These are phyloP conservation scores for Magnolia kwangsiensis DNA, from an alignment of 164 flowering plant genomes.

Conservation along the genomic window DNA sequence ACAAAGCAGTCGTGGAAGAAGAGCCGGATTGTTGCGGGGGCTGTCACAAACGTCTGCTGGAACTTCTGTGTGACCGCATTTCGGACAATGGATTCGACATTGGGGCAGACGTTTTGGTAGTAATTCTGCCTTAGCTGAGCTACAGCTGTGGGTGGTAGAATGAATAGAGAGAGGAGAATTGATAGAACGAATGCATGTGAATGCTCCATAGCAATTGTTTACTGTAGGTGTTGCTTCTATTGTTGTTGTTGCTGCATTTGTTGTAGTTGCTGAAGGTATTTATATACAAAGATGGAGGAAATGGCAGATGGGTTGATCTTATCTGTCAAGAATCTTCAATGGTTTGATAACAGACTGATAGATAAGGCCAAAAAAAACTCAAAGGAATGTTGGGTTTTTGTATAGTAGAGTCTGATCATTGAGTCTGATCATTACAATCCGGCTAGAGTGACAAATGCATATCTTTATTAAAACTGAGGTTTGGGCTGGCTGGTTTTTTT, in stretches of 20 bases:
- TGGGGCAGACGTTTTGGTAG: constrained; percentile 31
- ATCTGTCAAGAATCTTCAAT: constrained; percentile 21
- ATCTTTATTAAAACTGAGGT: background rate
- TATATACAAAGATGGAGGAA: constrained; percentile 2
- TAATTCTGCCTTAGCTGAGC: constrained; percentile 33
- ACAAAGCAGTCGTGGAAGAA: constrained; percentile 47
- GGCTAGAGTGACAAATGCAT: background rate
- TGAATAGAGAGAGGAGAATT: constrained; percentile 14
- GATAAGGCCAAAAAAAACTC: background rate
- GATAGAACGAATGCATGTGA: constrained; percentile 6
- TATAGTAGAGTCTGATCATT: background rate
- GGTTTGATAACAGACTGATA: background rate
- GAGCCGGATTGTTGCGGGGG: constrained; percentile 40
- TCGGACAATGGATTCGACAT: constrained; percentile 32
- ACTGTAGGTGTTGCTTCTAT: background rate
- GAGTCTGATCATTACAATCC: background rate
- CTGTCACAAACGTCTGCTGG: constrained; percentile 36
- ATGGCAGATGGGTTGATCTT: constrained; percentile 7
- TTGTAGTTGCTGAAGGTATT: background rate
- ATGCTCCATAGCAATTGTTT: constrained; percentile 13
- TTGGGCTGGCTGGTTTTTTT: background rate
- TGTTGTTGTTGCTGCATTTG: constrained; percentile 2
- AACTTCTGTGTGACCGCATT: constrained; percentile 31
- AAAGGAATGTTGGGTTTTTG: background rate
- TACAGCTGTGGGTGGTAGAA: constrained; percentile 12